phyloP scores from a whole-genome alignment of 148 eudicot genomes.

The Spergularia bocconei region DNA sequence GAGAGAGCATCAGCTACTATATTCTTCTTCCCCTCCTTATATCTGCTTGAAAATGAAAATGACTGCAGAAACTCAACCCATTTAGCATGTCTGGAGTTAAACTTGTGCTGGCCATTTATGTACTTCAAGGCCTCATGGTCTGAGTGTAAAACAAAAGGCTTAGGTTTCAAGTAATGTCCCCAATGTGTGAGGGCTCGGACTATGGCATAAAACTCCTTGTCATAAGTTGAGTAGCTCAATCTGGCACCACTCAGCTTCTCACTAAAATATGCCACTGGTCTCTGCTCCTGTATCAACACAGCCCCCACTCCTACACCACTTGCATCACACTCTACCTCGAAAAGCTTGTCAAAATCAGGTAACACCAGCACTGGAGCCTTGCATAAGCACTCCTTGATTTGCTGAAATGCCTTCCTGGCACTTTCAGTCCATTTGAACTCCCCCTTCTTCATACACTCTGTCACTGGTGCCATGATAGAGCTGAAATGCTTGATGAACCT shows the following conservation, averaged over 20 bases:
- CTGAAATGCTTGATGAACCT: neutral
- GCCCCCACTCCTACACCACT: neutral
- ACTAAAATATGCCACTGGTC: neutral
- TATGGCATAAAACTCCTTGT: neutral
- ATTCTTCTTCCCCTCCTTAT: neutral
- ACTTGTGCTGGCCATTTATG: neutral
- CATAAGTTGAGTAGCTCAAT: neutral
- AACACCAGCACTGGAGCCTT: no score
- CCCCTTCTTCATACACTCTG: neutral
- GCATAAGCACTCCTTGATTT: no score
- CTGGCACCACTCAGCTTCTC: neutral
- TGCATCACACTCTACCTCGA: neutral
- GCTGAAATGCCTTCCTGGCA: no score
- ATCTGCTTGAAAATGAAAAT: neutral
- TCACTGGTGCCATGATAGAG: neutral
- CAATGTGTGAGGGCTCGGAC: neutral
- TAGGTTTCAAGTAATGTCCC: neutral
- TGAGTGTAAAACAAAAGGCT: neutral
- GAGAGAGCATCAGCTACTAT: neutral
- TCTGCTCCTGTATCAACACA: neutral
- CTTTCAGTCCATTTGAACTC: neutral
- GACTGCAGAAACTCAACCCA: neutral
- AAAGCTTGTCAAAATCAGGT: no score
- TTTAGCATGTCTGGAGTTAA: neutral
- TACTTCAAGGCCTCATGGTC: neutral